Base-by-base conservation (phyloP, 768 basidiomycete species). In the Galerina sulciceps region DNA sequence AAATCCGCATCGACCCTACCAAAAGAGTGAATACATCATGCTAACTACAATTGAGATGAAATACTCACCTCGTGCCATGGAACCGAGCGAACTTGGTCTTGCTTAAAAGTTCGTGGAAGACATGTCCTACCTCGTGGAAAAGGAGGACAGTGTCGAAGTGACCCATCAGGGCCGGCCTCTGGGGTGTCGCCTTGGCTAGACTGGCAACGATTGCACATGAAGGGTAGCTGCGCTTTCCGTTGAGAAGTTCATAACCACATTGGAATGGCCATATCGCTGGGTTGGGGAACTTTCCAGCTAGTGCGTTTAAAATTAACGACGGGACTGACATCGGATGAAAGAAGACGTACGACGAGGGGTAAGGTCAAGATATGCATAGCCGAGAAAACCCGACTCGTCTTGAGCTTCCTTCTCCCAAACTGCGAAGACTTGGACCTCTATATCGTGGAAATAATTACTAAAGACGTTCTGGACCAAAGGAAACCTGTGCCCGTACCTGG, bases 61-160 rank as follows among this genome's bases (percentile, higher is more conserved):
- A 22, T 55, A 57, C 69, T n/a, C 40, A 84, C 84, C 78, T 82
- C 34, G 90, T 93, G 17, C 93, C 93, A 63, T 94, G 92, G 84
- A 94, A 95, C 13, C 88, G 78, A 20, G 85, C 74, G 68, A 85
- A 94, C 59, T 81, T 83, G 34, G 91, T 93, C 58, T 75, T 79
- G 64, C 86, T 88, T 47, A 93, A 73, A 45, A 96, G 72, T 9
- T 83, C 85, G 62, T 88, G 86, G 78, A 88, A 88, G 3, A 85
- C 85, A 59, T 88, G 86, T 0, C 88, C 91, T 88, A 93, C 91
- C 73, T 94, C 93, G 64, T 95, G 93, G 84, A 94, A 93, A 76
- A 94, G 92, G 0, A 92, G 95, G 11, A 92, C 91, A 1, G 93
- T 92, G 57, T 93, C 91, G 64, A 89, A 87, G 59, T 94, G 91